Evolutionary conservation across 306 rosid species (phyloP).

Genomic region (Prunus armeniaca): DNA sequence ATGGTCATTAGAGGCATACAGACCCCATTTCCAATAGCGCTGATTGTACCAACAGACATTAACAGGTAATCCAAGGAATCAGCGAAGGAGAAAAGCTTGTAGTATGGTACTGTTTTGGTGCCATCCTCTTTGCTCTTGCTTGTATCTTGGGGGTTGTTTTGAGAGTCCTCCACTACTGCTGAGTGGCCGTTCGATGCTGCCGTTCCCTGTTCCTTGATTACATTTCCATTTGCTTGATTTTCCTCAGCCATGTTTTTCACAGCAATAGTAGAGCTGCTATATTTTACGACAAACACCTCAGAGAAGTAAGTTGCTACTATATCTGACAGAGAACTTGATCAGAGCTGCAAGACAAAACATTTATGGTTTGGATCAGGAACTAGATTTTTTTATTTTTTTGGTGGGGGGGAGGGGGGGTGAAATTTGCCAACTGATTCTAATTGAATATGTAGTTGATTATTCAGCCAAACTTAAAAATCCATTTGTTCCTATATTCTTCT

Average conservation of each 20-base stretch:
- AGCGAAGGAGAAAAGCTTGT: slow-evolving; percentile 85
- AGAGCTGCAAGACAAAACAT: neutral
- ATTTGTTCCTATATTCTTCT: neutral
- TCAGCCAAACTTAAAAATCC: neutral
- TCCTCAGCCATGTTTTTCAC: slow-evolving; percentile 36
- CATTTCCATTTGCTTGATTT: slow-evolving; percentile 26
- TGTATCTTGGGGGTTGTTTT: slow-evolving; percentile 27
- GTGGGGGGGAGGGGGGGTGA: neutral
- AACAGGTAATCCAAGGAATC: slow-evolving; percentile 55
- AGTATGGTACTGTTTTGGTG: slow-evolving; percentile 46
- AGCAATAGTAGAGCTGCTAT: neutral
- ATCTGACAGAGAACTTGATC: neutral
- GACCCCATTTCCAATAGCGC: slow-evolving; percentile 61
- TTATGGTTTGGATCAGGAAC: no score
- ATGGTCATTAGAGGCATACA: slow-evolving; percentile 59
- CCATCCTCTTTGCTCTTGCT: slow-evolving; percentile 33
- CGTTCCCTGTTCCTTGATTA: slow-evolving; percentile 19
- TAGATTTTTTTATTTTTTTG: no score
- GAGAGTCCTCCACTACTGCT: slow-evolving; percentile 9
- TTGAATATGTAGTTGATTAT: neutral
- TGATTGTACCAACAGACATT: slow-evolving; percentile 63
- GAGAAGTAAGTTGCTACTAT: neutral
- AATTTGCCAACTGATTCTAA: neutral
- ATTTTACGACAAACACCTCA: neutral
- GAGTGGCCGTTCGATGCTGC: slow-evolving; percentile 25